phyloP scores from a whole-genome alignment of 139 green algal species.

The Ettlia oleoabundans region DNA sequence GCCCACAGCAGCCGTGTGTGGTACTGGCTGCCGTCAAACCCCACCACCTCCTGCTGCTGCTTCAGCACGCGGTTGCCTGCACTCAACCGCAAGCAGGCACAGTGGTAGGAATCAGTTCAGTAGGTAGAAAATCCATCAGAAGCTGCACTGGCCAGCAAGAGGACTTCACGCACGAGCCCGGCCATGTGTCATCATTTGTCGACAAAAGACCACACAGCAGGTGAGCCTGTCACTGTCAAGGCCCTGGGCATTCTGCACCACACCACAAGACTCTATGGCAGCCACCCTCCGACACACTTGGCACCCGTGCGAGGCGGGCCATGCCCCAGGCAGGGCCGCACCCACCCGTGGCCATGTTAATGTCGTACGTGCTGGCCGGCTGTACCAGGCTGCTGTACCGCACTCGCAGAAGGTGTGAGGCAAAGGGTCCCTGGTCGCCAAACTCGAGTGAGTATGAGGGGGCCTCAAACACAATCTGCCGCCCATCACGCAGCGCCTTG shows the following conservation, averaged over 20 bases:
- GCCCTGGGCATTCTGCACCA: too few species aligned
- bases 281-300: too few species aligned
- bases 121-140: not conserved
- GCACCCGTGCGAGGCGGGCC: too few species aligned
- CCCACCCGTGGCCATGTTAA: conserved; percentile 69
- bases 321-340: too few species aligned
- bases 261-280: too few species aligned
- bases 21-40: not conserved
- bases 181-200: too few species aligned
- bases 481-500: conserved; percentile 2
- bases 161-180: too few species aligned
- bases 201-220: too few species aligned
- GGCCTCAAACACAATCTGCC: conserved; percentile 69
- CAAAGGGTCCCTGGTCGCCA: conserved; percentile 69
- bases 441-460: conserved; percentile 62
- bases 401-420: conserved; percentile 72
- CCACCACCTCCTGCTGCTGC: conserved; percentile 45
- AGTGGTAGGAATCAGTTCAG: not conserved
- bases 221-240: not conserved
- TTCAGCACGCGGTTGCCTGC: conserved; percentile 54
- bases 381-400: conserved; percentile 83
- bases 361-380: conserved; percentile 72
- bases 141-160: too few species aligned
- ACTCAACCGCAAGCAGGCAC: not conserved
- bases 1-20: conserved; percentile 18